Conservation (phyloP, 2,329 filamentous ascomycete genomes). For the Apiospora hydei region DNA sequence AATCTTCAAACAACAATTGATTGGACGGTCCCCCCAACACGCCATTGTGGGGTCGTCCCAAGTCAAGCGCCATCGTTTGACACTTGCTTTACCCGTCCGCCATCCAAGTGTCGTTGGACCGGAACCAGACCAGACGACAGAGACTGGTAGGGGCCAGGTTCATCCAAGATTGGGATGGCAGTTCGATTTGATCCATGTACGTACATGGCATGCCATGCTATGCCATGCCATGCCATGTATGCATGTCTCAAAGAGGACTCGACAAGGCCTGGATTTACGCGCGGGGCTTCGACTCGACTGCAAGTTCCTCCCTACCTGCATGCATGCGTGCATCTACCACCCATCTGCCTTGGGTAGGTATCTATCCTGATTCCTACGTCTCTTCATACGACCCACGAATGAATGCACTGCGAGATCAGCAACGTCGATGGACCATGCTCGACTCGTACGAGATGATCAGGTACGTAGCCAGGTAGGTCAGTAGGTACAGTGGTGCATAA, state of each 20-base stretch:
- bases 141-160: conserved; percentile 5
- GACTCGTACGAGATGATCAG: not conserved
- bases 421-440: conserved; percentile 12
- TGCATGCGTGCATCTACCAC: not conserved
- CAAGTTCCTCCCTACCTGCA: not conserved
- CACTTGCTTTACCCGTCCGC: conserved; percentile 19
- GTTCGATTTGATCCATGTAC: conserved; percentile 13
- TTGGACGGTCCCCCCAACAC: conserved; percentile 12
- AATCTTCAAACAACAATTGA: conserved; percentile 15
- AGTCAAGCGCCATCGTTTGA: conserved; percentile 19
- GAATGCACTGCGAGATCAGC: conserved; percentile 4
- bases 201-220: not conserved
- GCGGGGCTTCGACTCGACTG: not conserved
- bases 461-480: not conserved
- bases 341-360: not conserved
- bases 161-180: conserved; percentile 14
- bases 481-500: not conserved
- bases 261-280: not conserved
- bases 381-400: not conserved
- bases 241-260: not conserved
- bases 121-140: not conserved
- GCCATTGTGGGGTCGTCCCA: conserved; percentile 20
- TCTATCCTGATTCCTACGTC: not conserved
- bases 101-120: not conserved
- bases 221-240: not conserved